Conservation (phyloP, 2,329 filamentous ascomycete species). For the Incumbomyces delicatus region DNA sequence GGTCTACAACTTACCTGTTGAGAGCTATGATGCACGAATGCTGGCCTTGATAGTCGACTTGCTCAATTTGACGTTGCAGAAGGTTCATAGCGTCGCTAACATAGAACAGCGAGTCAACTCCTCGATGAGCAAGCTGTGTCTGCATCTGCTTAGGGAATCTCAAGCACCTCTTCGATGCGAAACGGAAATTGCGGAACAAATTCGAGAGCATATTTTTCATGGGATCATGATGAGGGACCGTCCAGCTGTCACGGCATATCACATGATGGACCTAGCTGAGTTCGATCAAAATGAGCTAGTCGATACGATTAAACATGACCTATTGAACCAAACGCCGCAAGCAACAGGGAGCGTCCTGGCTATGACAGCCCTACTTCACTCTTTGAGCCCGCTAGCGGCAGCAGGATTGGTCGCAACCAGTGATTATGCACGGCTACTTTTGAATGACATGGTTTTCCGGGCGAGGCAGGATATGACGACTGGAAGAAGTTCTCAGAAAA, state of each 20-base stretch:
- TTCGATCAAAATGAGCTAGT: slow-evolving; percentile 4
- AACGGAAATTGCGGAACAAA: slow-evolving; percentile 34
- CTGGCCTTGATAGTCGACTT: slow-evolving; percentile 52
- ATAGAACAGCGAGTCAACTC: slow-evolving; percentile 8
- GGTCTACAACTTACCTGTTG: slow-evolving; percentile 53
- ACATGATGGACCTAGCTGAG: slow-evolving; percentile 2
- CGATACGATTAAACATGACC: slow-evolving; percentile 3
- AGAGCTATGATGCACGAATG: slow-evolving; percentile 53
- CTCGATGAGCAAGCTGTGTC: slow-evolving; percentile 37
- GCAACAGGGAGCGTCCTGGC: slow-evolving; percentile 4
- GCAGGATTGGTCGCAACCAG: background rate
- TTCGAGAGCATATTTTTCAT: slow-evolving; percentile 18
- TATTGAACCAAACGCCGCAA: background rate
- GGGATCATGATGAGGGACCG: background rate
- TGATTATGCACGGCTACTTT: slow-evolving; percentile 1
- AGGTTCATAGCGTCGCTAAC: slow-evolving; percentile 17
- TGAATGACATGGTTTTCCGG: slow-evolving; percentile 22
- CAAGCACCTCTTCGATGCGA: slow-evolving; percentile 47
- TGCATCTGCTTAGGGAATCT: slow-evolving; percentile 64
- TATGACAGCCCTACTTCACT: slow-evolving; percentile 4
- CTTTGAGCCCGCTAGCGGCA: background rate
- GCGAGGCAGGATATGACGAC: background rate
- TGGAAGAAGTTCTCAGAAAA: background rate
- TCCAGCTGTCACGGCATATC: background rate
- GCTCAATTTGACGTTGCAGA: slow-evolving; percentile 41